Evolutionary conservation across 108 stramenopile genomes (phyloP).

Genomic region (Bacterosira constricta): DNA sequence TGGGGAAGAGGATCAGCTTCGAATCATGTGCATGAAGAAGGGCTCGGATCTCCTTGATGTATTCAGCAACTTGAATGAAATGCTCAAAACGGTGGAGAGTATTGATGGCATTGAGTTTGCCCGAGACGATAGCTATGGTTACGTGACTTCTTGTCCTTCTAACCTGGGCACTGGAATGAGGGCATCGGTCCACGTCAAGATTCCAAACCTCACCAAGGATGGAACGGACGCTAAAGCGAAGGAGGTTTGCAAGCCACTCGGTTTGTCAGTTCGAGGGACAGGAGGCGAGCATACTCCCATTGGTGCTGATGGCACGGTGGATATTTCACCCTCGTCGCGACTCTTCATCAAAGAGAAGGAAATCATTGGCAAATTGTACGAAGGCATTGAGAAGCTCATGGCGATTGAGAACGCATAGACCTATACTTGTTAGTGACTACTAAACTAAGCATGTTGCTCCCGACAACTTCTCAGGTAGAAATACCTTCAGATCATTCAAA

Average conservation of each 20-base stretch:
- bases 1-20: constrained; percentile 71
- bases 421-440: too few relatives aligned
- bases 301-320: constrained; percentile 60
- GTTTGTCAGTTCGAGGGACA: constrained; percentile 65
- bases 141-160: constrained; percentile 74
- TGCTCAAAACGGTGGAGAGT: constrained; percentile 51
- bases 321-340: constrained; percentile 66
- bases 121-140: constrained; percentile 55
- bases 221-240: constrained; percentile 67
- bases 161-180: constrained; percentile 85
- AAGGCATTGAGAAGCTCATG: constrained; percentile 57
- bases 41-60: constrained; percentile 61
- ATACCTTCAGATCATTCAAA: too few relatives aligned
- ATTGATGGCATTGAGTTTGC: constrained; percentile 63
- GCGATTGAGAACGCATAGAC: constrained; percentile 45
- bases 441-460: too few relatives aligned
- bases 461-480: too few relatives aligned
- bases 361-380: constrained; percentile 58
- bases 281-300: constrained; percentile 79
- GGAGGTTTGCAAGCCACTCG: constrained; percentile 65
- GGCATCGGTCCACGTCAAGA: constrained; percentile 76
- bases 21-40: constrained; percentile 74
- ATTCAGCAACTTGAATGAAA: constrained; percentile 54
- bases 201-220: constrained; percentile 67
- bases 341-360: constrained; percentile 67